Evolutionary conservation across 805 yeast genomes (phyloP).

Genomic region (Pichia heedii): DNA sequence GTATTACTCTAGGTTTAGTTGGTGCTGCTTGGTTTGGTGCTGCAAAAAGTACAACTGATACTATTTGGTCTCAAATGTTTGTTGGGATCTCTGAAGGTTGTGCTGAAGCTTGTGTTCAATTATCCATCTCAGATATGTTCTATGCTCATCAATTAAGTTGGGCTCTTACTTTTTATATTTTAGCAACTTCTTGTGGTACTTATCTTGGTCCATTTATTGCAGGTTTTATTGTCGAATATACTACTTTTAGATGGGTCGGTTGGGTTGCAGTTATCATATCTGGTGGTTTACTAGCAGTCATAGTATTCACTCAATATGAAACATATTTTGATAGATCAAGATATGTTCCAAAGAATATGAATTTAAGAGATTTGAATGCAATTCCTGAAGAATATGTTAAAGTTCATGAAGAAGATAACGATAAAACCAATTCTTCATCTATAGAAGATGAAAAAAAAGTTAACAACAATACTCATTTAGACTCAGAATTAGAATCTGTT

Average conservation of each 20-base stretch:
- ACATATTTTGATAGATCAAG: constrained; percentile 53
- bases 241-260: constrained; percentile 75
- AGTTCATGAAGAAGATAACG: neutral
- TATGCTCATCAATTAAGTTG: constrained; percentile 72
- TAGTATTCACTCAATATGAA: constrained; percentile 60
- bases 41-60: constrained; percentile 44
- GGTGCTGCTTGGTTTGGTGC: constrained; percentile 70
- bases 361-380: constrained; percentile 3
- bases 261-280: constrained; percentile 57
- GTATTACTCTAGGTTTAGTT: constrained; percentile 47
- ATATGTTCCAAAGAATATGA: constrained; percentile 18
- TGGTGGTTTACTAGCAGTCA: constrained; percentile 44
- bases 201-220: constrained; percentile 74
- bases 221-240: constrained; percentile 54
- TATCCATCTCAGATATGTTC: constrained; percentile 62
- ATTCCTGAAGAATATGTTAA: constrained; percentile 3
- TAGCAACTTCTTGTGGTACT: constrained; percentile 70
- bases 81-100: constrained; percentile 77
- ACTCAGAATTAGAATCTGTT: constrained; percentile 2
- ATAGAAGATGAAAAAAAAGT: constrained; percentile 4
- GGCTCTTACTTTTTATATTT: constrained; percentile 61
- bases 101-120: constrained; percentile 65
- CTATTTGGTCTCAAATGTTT: constrained; percentile 70
- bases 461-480: constrained; percentile 1
- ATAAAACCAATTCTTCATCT: neutral